phyloP scores from a whole-genome alignment of 2,329 filamentous ascomycete genomes.

The Xylariales sp. region DNA sequence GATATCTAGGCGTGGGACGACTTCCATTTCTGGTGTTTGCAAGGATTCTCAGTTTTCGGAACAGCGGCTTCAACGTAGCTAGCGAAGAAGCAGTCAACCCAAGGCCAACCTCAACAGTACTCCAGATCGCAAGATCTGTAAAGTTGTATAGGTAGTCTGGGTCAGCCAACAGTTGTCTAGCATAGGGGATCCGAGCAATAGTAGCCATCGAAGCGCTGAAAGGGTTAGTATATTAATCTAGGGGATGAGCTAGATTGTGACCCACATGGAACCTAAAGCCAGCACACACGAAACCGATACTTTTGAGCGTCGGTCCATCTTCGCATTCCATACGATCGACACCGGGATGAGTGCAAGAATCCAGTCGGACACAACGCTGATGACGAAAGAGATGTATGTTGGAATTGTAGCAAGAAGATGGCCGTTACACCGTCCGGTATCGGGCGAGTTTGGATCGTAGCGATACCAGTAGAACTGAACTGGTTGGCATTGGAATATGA shows the following conservation, averaged over 20 bases:
- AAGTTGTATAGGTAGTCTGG: conserved; percentile 11
- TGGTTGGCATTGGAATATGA: conserved; percentile 10
- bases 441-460: conserved; percentile 3
- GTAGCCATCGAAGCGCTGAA: conserved; percentile 10
- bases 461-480: conserved; percentile 10
- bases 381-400: conserved; percentile 6
- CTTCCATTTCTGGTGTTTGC: conserved; percentile 1
- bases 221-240: neutral
- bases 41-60: conserved; percentile 6
- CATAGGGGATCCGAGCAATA: conserved; percentile 10
- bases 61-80: conserved; percentile 11
- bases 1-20: neutral
- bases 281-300: conserved; percentile 8
- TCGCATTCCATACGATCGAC: conserved; percentile 9
- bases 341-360: conserved; percentile 7
- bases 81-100: conserved; percentile 9
- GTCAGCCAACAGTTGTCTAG: conserved; percentile 8
- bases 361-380: conserved; percentile 9
- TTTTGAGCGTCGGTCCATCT: conserved; percentile 9
- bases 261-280: conserved; percentile 12
- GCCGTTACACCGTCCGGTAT: conserved; percentile 6
- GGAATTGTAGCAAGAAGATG: neutral
- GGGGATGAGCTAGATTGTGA: neutral
- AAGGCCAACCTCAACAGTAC: conserved; percentile 9
- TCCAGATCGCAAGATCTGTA: conserved; percentile 12